Evolutionary conservation across 2,329 filamentous ascomycete genomes (phyloP), one percentile per base, ranked within the genome.

Genomic region (Amauroascus niger): DNA sequence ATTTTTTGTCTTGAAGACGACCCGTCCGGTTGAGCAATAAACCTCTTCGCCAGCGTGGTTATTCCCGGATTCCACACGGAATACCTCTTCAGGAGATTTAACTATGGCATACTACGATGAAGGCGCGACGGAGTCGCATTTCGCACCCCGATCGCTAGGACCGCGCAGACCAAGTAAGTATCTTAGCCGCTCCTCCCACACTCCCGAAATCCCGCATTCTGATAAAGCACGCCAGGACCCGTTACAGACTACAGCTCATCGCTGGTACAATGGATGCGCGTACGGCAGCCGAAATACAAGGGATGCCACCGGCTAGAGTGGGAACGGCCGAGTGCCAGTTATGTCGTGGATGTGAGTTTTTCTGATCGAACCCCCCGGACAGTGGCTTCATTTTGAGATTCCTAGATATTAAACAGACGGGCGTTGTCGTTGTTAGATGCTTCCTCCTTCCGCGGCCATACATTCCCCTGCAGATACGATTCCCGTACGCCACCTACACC

Each of bases 241-340:
- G 88, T 95, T 13, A 96, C 90, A 43, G 90, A 96, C 70, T 95
- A 95, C 78, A 86, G 88, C 64, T 85, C 90, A 22, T 93, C 88
- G 8, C 80, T 95, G 67, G 84, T 87, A 50, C 87, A 94, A 70
- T 98, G 88, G 87, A 88, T 95, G 79, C 85, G 86, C 64, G 82
- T 88, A 65, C 82, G 91, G 54, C 79, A 82, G 63, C 84, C 86
- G 26, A 83, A 83, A 61, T 91, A 87, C 71, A 85, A 83, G 66
- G 83, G 83, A 54, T 76, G 79, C 5, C 83, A 83, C 62, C 76
- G 76, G 56, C 82, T 88, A 62, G 89, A 95, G 72, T 75, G 79
- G 43, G 91, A 96, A 71, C 76, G 91, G 55, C 90, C 90, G 0
- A 94, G 87, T 67, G 76, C 84, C 37, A 96, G 88, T 73, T 97